A percentile compares a stretch with the other conserved stretches of the same genome.
Evolutionary conservation across 1,139 yeast genomes (phyloP).

Genomic region (Candida albicans): DNA sequence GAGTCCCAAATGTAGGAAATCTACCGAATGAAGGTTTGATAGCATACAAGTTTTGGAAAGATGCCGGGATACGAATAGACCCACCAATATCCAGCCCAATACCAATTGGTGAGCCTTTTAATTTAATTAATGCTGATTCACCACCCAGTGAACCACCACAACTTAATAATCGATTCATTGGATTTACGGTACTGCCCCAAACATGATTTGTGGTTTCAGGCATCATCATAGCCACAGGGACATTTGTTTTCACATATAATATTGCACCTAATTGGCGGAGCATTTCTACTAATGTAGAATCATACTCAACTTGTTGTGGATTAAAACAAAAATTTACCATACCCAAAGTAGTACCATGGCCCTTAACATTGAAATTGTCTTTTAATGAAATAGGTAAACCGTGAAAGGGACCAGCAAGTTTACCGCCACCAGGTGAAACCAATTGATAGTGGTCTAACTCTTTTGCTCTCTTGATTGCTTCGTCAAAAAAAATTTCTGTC

Average conservation of each 20-base stretch:
- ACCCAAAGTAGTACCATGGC: constrained; percentile 57
- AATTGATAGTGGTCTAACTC: constrained; percentile 39
- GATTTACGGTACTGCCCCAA: constrained; percentile 39
- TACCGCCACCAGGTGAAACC: constrained; percentile 40
- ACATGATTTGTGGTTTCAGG: constrained; percentile 43
- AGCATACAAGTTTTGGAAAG: constrained; percentile 65
- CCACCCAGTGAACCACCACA: constrained; percentile 73
- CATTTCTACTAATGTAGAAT: constrained; percentile 19
- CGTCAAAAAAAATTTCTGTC: constrained; percentile 32
- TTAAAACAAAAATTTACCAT: constrained; percentile 56
- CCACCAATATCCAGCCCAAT: constrained; percentile 82
- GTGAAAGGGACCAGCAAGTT: constrained; percentile 69
- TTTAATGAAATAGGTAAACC: constrained; percentile 75
- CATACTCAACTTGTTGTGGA: constrained; percentile 44
- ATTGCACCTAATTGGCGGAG: constrained; percentile 61
- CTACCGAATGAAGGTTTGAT: constrained; percentile 69
- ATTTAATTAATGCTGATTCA: constrained; percentile 66
- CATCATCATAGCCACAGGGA: constrained; percentile 51
- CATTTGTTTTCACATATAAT: constrained; percentile 47
- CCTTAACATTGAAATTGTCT: constrained; percentile 62
- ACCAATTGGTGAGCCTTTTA: constrained; percentile 66
- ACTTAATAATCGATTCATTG: constrained; percentile 40
- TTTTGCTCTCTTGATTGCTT: constrained; percentile 35
- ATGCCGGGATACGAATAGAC: constrained; percentile 73
- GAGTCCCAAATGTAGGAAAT: constrained; percentile 43